phyloP scores from a whole-genome alignment of 106 monocot genomes.

The Platanthera zijinensis region DNA sequence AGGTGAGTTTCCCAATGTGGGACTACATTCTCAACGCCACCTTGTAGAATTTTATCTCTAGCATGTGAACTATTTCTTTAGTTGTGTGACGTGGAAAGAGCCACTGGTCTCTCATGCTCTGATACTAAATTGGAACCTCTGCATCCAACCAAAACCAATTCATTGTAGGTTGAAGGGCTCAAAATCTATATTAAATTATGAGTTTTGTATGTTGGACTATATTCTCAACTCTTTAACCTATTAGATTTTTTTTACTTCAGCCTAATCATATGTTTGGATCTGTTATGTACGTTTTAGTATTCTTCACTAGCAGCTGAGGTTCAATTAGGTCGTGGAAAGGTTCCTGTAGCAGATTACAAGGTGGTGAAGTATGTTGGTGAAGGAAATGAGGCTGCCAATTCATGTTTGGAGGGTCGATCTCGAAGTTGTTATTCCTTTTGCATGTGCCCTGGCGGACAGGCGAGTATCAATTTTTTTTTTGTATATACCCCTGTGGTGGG shows the following conservation, averaged over 20 bases:
- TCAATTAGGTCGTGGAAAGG: constrained; percentile 58
- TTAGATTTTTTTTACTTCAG: not conserved
- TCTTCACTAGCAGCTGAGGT: constrained; percentile 71
- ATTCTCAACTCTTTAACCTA: not conserved
- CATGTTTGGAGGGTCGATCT: constrained; percentile 13
- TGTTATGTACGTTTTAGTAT: constrained; percentile 42
- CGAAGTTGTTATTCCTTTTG: constrained; percentile 96
- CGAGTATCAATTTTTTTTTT: constrained; percentile 10
- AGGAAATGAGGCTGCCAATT: constrained; percentile 13
- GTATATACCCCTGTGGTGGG: too few species aligned
- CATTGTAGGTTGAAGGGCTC: too few species aligned
- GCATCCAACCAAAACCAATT: too few species aligned
- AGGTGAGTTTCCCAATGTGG: too few species aligned
- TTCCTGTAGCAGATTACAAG: constrained; percentile 98
- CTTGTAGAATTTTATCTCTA: too few species aligned
- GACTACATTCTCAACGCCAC: too few species aligned
- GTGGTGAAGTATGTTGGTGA: constrained; percentile 60
- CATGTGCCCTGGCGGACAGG: constrained; percentile 99
- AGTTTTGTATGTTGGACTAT: too few species aligned
- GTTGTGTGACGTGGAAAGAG: too few species aligned
- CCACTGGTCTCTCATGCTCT: too few species aligned
- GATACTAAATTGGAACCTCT: too few species aligned
- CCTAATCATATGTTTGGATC: constrained; percentile 4
- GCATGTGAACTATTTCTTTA: too few species aligned
- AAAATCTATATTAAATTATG: too few species aligned